Percentiles rank a stretch among this genome's conserved stretches.
These are phyloP conservation scores for Leccinum uliginosum DNA, from an alignment of 768 basidiomycete species.

Conservation along the genomic window DNA sequence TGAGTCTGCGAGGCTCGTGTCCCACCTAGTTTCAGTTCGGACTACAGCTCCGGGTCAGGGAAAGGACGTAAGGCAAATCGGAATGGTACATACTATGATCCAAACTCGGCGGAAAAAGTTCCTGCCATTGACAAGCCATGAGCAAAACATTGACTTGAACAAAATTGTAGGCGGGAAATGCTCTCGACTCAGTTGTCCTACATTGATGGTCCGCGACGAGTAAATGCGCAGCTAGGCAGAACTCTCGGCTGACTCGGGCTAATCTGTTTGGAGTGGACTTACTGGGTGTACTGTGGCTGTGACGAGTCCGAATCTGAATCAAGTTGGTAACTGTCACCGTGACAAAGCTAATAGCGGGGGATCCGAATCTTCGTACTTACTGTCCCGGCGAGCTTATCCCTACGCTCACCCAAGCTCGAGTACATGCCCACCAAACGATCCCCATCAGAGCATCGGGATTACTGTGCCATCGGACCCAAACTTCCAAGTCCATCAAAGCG, in stretches of 20 bases:
- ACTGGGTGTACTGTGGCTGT: slow-evolving; percentile 5
- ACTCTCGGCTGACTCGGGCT: neutral
- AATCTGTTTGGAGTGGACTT: too few relatives aligned
- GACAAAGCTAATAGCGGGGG: too few relatives aligned
- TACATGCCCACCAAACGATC: slow-evolving; percentile 15
- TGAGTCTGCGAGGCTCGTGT: neutral
- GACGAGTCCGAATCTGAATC: neutral
- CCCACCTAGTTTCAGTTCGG: neutral
- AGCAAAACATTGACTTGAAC: too few relatives aligned
- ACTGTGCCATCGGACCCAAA: neutral
- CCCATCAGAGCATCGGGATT: neutral
- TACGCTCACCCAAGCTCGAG: neutral
- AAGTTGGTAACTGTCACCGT: too few relatives aligned
- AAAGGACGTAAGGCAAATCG: neutral
- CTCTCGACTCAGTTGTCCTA: neutral
- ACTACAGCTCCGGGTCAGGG: neutral
- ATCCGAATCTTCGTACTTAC: neutral
- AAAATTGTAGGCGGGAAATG: neutral
- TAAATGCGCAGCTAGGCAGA: neutral
- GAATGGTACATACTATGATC: neutral
- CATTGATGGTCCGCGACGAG: neutral
- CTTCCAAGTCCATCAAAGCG: slow-evolving; percentile 12
- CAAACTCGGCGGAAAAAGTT: neutral
- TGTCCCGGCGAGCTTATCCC: neutral
- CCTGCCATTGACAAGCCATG: neutral